These are phyloP conservation scores for Fraxinus sp. DNA, from an alignment of 305 asterid genomes.

Conservation along the genomic window DNA sequence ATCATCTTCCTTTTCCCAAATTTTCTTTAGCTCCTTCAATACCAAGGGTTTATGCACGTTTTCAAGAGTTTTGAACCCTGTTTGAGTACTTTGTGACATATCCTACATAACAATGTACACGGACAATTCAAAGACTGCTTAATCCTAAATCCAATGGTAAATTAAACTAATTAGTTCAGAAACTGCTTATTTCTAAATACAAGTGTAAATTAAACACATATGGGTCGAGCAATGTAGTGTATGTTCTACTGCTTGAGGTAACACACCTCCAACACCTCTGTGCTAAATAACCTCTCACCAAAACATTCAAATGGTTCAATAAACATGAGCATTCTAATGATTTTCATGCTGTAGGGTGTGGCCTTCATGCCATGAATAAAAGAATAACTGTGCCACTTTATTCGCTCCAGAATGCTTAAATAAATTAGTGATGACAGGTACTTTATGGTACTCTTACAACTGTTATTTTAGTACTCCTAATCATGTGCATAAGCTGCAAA, in stretches of 20 bases:
- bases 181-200: background rate
- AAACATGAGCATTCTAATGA: background rate
- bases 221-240: background rate
- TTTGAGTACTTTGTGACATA: constrained; percentile 56
- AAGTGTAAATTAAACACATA: background rate
- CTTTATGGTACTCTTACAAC: background rate
- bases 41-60: constrained; percentile 63
- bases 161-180: constrained; percentile 9
- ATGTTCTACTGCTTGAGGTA: background rate
- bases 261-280: constrained; percentile 8
- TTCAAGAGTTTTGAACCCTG: constrained; percentile 61
- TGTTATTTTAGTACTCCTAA: background rate
- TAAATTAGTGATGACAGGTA: constrained; percentile 2
- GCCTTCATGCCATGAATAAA: constrained; percentile 3
- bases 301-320: background rate
- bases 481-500: background rate
- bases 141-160: background rate
- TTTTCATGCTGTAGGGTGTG: background rate
- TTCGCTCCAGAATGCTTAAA: background rate
- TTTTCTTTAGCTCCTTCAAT: constrained; percentile 66
- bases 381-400: background rate
- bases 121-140: constrained; percentile 17
- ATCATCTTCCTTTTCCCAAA: constrained; percentile 54
- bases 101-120: constrained; percentile 43
- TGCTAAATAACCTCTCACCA: constrained; percentile 3